Base-by-base conservation (phyloP, 345 rosid genomes). In the Luvunga scandens region DNA sequence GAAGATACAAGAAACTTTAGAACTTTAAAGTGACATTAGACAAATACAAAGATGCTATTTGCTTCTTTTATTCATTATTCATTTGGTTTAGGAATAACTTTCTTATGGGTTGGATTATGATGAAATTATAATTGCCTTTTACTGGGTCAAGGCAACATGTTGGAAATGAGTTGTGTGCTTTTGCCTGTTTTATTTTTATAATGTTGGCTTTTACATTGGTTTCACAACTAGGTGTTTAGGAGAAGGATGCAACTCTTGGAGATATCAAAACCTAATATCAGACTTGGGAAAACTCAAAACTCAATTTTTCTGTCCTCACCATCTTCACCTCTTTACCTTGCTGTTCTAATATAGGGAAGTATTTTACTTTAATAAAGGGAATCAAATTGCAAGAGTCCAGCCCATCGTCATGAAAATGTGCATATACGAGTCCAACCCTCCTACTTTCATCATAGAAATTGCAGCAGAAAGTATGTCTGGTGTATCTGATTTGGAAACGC, bases 171-270 rank as follows among this genome's bases (percentile, higher is more conserved):
- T 50, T 50, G 6, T 50, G 4, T 50, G 56, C 5, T 50, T 50
- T 50, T 50, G 56, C 56, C 21, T 50, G 21, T 2, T 4, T 50
- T 16, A 18, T 2, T 2, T 4, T 50, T 50, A 50, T 12, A 50
- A 4, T 18, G 56, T 50, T 13, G 56, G 56, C 1, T 6, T 50
- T 50, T 13, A 19, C 56, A 14, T 50, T 33, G 34, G 19, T 16
- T 18, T 18, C 21, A 4, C 4, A 13, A 36, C 39, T 36, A 8
- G 39, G 39, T 36, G 39, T 36, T 36, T 36, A 36, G 39, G 92
- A 91, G 82, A 89, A 91, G 24, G 83, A 76, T 5, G 94, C 91
- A 24, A 89, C 88, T 72, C 81, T 73, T 30, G 92, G 87, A 67
- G 92, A 85, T 38, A 80, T 82, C 25, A 67, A 78, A 42, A 73